phyloP scores from a whole-genome alignment of 2,329 filamentous ascomycete species.

The Colletotrichum orchidophilum region DNA sequence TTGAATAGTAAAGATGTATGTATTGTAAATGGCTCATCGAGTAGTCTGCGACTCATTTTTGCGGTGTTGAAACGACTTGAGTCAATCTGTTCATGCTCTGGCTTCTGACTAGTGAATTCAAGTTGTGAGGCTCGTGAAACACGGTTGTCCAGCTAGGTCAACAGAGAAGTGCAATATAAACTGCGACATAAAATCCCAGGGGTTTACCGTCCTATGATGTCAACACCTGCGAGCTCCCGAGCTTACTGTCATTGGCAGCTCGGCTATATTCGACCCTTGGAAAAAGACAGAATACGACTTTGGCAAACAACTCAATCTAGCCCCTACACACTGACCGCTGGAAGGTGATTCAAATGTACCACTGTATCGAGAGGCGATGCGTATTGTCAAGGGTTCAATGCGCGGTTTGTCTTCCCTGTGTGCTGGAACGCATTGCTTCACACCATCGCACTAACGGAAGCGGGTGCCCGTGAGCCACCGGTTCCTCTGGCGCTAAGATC shows the following conservation, averaged over 20 bases:
- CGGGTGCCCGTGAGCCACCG: background rate
- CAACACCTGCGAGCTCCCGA: background rate
- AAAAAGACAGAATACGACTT: background rate
- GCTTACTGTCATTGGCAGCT: slow-evolving; percentile 8
- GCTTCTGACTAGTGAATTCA: background rate
- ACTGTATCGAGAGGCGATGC: background rate
- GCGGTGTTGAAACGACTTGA: background rate
- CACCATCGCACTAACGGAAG: background rate
- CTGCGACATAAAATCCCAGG: background rate
- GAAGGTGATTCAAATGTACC: background rate
- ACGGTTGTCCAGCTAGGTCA: background rate
- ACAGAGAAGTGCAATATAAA: background rate
- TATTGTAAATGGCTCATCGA: slow-evolving; percentile 39
- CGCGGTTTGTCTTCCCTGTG: background rate
- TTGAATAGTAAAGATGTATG: slow-evolving; percentile 60
- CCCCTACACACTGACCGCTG: background rate
- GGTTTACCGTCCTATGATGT: background rate
- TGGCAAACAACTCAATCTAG: background rate
- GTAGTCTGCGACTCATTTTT: background rate
- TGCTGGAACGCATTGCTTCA: background rate
- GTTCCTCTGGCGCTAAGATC: background rate
- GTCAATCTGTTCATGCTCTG: background rate
- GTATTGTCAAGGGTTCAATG: background rate
- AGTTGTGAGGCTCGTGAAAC: background rate
- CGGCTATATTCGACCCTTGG: background rate